phyloP scores from a whole-genome alignment of 768 basidiomycete species.

The Krasilnikovozyma curviuscula region DNA sequence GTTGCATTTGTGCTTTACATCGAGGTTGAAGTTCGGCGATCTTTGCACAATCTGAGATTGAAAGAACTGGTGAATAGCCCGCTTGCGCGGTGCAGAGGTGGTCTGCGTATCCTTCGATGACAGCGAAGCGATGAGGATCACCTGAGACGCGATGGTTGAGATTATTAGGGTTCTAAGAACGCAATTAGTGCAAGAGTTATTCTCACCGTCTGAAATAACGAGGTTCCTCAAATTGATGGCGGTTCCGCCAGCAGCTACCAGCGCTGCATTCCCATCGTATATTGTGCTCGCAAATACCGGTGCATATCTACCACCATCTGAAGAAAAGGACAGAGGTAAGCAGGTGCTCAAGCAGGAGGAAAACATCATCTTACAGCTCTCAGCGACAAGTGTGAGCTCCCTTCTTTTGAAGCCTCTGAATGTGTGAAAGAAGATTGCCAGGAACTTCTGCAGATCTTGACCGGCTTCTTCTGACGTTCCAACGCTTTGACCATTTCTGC shows the following conservation, averaged over 20 bases:
- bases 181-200: too few relatives aligned
- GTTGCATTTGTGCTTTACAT: slow-evolving; percentile 42
- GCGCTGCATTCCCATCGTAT: slow-evolving; percentile 45
- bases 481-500: slow-evolving; percentile 46
- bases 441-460: slow-evolving; percentile 51
- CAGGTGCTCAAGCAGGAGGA: too few relatives aligned
- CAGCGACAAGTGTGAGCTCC: slow-evolving; percentile 52
- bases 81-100: slow-evolving; percentile 4
- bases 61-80: slow-evolving; percentile 2
- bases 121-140: too few relatives aligned
- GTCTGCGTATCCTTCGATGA: too few relatives aligned
- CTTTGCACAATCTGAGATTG: slow-evolving; percentile 21
- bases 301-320: slow-evolving; percentile 20
- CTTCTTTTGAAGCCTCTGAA: slow-evolving; percentile 53
- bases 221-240: slow-evolving; percentile 48
- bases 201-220: too few relatives aligned
- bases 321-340: slow-evolving; percentile 5
- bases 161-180: too few relatives aligned
- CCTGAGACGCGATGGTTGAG: too few relatives aligned
- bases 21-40: slow-evolving; percentile 48
- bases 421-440: slow-evolving; percentile 37
- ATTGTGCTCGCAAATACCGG: slow-evolving; percentile 50
- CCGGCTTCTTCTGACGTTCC: slow-evolving; percentile 62
- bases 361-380: too few relatives aligned
- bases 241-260: slow-evolving; percentile 34